These are phyloP conservation scores for Lavandula angustifolia DNA, from an alignment of 257 asterid genomes.

Conservation along the genomic window DNA sequence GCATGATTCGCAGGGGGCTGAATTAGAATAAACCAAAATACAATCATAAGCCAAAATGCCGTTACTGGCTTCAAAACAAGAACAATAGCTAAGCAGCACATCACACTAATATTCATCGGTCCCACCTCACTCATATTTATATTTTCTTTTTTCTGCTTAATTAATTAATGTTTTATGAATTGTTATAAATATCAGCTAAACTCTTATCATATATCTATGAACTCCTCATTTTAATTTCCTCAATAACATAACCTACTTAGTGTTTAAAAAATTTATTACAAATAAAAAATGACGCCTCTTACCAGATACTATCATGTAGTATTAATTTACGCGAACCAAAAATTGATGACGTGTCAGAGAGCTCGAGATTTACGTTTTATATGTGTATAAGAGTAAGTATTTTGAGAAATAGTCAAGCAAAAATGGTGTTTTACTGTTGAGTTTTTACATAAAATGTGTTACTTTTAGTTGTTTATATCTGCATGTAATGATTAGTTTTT, in stretches of 20 bases:
- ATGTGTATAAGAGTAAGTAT: not conserved
- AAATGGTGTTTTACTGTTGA: not conserved
- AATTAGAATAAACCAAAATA: constrained; percentile 46
- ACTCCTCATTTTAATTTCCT: no score
- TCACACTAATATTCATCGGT: constrained; percentile 20
- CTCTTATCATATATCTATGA: no score
- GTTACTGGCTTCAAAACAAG: constrained; percentile 54
- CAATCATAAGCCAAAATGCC: constrained; percentile 59
- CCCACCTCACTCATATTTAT: constrained; percentile 12
- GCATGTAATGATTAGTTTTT: not conserved
- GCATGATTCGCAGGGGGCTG: constrained; percentile 34
- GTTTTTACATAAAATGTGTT: constrained; percentile 15
- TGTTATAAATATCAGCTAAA: no score
- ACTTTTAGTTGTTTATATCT: not conserved
- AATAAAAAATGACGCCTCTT: no score
- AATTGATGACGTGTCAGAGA: not conserved
- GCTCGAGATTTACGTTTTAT: constrained; percentile 12
- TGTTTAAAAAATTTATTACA: no score
- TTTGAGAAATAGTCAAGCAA: not conserved
- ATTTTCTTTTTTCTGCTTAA: no score
- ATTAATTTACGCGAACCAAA: not conserved
- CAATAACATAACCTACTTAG: no score
- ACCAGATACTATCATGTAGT: no score
- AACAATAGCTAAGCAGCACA: constrained; percentile 26
- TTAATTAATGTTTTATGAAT: no score